phyloP scores from a whole-genome alignment of 495 filamentous ascomycete species.

The Hypoxylon cercidicola region DNA sequence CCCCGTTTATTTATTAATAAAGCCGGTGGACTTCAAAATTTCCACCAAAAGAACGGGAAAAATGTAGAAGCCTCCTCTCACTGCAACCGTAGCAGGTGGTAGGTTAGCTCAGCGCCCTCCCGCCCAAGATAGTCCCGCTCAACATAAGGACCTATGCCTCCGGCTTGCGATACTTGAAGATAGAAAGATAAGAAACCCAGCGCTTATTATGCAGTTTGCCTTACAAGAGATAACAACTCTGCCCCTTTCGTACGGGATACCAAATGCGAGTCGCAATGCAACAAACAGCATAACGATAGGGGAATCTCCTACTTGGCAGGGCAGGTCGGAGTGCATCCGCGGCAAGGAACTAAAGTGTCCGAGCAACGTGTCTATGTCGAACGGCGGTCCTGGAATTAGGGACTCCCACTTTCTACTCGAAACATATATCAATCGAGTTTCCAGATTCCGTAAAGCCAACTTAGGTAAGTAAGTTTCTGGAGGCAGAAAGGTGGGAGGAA shows the following conservation, averaged over 20 bases:
- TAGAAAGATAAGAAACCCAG: constrained; percentile 20
- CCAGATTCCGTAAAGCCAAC: constrained; percentile 27
- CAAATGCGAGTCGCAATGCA: background rate
- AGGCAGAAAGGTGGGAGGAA: background rate
- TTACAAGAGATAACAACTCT: constrained; percentile 6
- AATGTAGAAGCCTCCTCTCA: constrained; percentile 26
- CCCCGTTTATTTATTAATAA: constrained; percentile 15
- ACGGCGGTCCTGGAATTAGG: constrained; percentile 4
- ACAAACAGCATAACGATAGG: constrained; percentile 3
- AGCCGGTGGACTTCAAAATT: constrained; percentile 29
- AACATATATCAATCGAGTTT: constrained; percentile 27
- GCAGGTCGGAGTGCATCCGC: constrained; percentile 16
- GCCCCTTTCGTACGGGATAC: constrained; percentile 10
- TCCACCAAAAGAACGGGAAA: constrained; percentile 25
- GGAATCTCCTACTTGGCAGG: constrained; percentile 6
- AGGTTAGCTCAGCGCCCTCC: constrained; percentile 21
- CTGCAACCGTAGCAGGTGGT: no score
- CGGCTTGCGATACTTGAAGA: constrained; percentile 7
- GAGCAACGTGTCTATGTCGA: constrained; percentile 1
- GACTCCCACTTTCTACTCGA: constrained; percentile 15
- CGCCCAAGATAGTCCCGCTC: constrained; percentile 1
- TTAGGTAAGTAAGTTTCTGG: no score
- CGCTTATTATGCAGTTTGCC: constrained; percentile 10
- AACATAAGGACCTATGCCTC: constrained; percentile 14
- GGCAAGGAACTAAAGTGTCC: background rate